A percentile compares a stretch with the other conserved stretches of the same genome.
Conservation (phyloP, 2,329 filamentous ascomycete genomes). For the Talaromyces sp. region DNA sequence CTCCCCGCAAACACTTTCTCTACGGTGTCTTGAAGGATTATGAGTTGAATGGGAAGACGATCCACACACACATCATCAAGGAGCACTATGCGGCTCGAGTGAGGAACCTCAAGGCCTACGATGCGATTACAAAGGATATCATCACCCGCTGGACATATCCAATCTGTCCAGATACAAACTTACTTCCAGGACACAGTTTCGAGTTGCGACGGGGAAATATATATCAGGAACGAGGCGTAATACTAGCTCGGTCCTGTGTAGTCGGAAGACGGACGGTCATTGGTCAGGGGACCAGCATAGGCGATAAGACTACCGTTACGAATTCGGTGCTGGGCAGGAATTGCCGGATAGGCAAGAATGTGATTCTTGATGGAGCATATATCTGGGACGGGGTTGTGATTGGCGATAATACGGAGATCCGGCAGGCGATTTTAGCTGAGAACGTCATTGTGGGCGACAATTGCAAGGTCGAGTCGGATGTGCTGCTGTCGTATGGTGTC, state of each 20-base stretch:
- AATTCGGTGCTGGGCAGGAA: conserved; percentile 79
- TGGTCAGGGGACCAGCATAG: conserved; percentile 72
- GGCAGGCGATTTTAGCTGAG: conserved; percentile 72
- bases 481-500: conserved; percentile 76
- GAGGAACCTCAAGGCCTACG: conserved; percentile 82
- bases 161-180: conserved; percentile 82
- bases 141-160: conserved; percentile 84
- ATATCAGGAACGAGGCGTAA: conserved; percentile 75
- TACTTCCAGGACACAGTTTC: conserved; percentile 74
- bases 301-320: conserved; percentile 64
- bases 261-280: conserved; percentile 69
- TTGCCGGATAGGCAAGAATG: conserved; percentile 83
- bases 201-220: conserved; percentile 65
- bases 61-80: conserved; percentile 81
- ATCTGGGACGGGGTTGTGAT: conserved; percentile 84
- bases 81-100: conserved; percentile 84
- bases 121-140: conserved; percentile 83
- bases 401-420: conserved; percentile 68
- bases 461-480: conserved; percentile 66
- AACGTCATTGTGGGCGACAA: conserved; percentile 67
- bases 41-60: conserved; percentile 95
- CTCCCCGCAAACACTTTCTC: conserved; percentile 81
- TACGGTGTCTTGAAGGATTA: conserved; percentile 94
- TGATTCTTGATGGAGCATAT: conserved; percentile 72
- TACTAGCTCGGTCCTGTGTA: conserved; percentile 67